These are phyloP conservation scores for Diutina scorzettiae DNA, from an alignment of 1,139 yeast species.

Conservation along the genomic window DNA sequence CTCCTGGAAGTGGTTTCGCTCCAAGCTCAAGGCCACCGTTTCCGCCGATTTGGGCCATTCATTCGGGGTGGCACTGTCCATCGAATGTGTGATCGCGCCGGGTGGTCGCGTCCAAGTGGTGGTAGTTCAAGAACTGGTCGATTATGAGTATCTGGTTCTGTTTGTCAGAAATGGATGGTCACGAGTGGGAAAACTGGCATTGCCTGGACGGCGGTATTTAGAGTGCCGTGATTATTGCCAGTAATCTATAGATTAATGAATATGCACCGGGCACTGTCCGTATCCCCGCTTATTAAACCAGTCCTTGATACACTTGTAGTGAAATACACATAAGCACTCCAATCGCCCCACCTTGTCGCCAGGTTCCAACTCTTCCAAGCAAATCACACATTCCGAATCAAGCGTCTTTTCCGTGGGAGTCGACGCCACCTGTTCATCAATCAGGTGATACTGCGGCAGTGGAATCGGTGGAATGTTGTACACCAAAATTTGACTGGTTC, in stretches of 20 bases:
- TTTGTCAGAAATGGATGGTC: background rate
- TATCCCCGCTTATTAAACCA: constrained; percentile 85
- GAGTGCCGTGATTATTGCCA: background rate
- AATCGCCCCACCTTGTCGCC: constrained; percentile 87
- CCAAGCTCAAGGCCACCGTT: background rate
- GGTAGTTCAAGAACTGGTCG: background rate
- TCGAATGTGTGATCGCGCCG: background rate
- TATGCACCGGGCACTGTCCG: constrained; percentile 78
- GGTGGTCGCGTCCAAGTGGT: background rate
- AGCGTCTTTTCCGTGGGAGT: constrained; percentile 10
- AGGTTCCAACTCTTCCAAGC: constrained; percentile 75
- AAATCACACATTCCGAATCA: constrained; percentile 78
- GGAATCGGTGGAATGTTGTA: constrained; percentile 56
- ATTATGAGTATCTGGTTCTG: background rate
- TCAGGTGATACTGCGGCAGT: constrained; percentile 26
- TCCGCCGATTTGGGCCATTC: background rate
- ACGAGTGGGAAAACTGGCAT: background rate
- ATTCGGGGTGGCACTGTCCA: background rate
- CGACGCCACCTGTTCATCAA: constrained; percentile 10
- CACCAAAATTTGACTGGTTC: constrained; percentile 56
- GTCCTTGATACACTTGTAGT: constrained; percentile 74
- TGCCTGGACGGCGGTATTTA: background rate
- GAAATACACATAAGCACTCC: constrained; percentile 91
- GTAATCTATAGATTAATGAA: background rate
- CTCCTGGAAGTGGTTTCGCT: background rate